Evolutionary conservation across 768 basidiomycete genomes (phyloP), one percentile per base, ranked within the genome.

Genomic region (Naganishia onofrii): DNA sequence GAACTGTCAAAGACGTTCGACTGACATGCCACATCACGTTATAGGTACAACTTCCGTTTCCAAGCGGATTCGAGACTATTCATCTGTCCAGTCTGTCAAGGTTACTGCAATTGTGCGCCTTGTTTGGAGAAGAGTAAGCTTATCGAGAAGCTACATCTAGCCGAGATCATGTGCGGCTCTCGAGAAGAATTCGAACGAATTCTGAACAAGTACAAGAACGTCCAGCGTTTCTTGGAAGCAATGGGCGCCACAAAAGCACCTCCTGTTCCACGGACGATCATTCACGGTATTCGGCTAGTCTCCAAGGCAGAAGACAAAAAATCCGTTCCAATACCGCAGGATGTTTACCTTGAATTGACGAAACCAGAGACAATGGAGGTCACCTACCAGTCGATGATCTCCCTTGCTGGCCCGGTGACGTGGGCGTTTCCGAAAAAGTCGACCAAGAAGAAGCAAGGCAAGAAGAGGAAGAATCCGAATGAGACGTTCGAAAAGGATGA

Each of bases 41-140:
- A 26, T 56, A 71, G 70, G 23, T 79, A 80, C 72, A 70, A 68
- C 67, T 76, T 80, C 66, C 69, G 72, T 10, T 80, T 80, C 55
- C 78, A 79, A 67, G 74, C 72, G 38, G 72, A 77, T 15, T 70
- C 76, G 21, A 72, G 76, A 15, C 72, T 75, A 1, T 79, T 79
- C 71, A 75, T 79, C 67, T 80, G 79, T 66, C 79, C 79, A 2
- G 73, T 75, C 9, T 80, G 79, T 68, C 75, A 71, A 68, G 75
- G 77, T 26, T 73, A 74, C 70, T 80, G 79, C 68, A 77, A 79
- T 52, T 80, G 79, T 67, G 69, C 74, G 17, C 69, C 68, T 29
- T 80, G 79, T 56, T 71, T 80, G 10, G 65, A 75, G 31, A 76
- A 75, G 53, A 74, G 76, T 17, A 72, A 76, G 29, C 72, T 79